Conservation (phyloP, 176 grass and related monocot genomes). For the Tuctoria greenei region DNA sequence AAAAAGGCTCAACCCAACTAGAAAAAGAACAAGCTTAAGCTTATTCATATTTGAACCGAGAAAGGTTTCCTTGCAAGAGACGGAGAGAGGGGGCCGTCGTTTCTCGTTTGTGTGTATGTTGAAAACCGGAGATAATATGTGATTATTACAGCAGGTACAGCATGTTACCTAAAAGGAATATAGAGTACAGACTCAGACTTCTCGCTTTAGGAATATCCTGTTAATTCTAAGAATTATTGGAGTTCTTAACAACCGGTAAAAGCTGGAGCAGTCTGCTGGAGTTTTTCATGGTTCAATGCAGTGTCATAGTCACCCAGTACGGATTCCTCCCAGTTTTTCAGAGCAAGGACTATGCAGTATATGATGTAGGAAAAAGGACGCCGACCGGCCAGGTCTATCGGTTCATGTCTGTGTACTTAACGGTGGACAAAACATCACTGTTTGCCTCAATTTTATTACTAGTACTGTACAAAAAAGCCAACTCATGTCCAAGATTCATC, state of each 20-base stretch:
- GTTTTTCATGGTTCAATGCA: conserved; percentile 16
- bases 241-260: neutral
- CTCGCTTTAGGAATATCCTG: neutral
- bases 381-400: neutral
- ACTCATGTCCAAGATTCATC: neutral
- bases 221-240: conserved; percentile 10
- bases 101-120: too few species aligned
- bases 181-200: neutral
- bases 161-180: conserved; percentile 5
- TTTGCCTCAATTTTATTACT: neutral
- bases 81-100: too few species aligned
- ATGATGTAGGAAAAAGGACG: neutral
- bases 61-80: too few species aligned
- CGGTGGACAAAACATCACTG: neutral
- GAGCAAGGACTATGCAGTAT: neutral
- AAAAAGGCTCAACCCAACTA: neutral
- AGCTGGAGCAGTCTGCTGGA: neutral
- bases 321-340: conserved; percentile 26
- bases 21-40: too few species aligned
- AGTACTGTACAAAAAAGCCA: neutral
- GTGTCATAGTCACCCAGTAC: neutral
- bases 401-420: neutral
- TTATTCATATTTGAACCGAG: too few species aligned
- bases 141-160: neutral
- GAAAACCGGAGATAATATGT: too few species aligned